These are phyloP conservation scores for Plantago coronopus DNA, from an alignment of 305 asterid genomes.

Conservation along the genomic window DNA sequence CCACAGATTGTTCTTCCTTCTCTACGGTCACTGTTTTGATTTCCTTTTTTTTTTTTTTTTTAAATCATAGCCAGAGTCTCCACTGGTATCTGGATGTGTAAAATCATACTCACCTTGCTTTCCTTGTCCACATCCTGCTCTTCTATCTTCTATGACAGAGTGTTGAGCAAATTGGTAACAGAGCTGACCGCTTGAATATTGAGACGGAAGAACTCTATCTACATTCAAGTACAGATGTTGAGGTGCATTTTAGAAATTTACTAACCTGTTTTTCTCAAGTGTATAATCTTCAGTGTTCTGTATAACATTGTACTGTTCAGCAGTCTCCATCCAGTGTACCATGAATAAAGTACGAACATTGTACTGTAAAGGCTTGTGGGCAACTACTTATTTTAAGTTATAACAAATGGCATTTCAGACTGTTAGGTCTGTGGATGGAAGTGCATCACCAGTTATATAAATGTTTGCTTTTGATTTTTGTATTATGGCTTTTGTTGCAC, in stretches of 20 bases:
- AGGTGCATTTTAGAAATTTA: conserved; percentile 46
- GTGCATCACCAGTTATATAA: background rate
- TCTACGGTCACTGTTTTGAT: no score
- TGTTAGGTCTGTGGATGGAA: conserved; percentile 5
- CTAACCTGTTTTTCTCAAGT: conserved; percentile 16
- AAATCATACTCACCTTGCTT: conserved; percentile 3
- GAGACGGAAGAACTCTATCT: conserved; percentile 58
- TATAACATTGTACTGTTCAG: background rate
- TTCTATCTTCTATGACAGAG: conserved; percentile 50
- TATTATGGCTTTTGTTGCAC: conserved; percentile 5
- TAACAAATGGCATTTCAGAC: conserved; percentile 3
- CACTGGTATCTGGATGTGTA: background rate
- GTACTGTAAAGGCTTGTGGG: background rate
- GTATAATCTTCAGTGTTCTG: conserved; percentile 6
- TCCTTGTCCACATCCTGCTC: conserved; percentile 7
- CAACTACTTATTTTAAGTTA: background rate
- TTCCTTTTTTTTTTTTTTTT: background rate
- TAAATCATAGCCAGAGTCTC: no score
- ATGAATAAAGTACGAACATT: background rate
- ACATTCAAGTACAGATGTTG: conserved; percentile 83
- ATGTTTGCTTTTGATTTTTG: conserved; percentile 11
- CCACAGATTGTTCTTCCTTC: no score
- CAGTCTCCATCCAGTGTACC: background rate
- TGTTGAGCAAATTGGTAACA: conserved; percentile 87
- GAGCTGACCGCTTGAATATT: conserved; percentile 83